phyloP scores from a whole-genome alignment of 2,329 filamentous ascomycete genomes.

The Metarhizium robertsii region DNA sequence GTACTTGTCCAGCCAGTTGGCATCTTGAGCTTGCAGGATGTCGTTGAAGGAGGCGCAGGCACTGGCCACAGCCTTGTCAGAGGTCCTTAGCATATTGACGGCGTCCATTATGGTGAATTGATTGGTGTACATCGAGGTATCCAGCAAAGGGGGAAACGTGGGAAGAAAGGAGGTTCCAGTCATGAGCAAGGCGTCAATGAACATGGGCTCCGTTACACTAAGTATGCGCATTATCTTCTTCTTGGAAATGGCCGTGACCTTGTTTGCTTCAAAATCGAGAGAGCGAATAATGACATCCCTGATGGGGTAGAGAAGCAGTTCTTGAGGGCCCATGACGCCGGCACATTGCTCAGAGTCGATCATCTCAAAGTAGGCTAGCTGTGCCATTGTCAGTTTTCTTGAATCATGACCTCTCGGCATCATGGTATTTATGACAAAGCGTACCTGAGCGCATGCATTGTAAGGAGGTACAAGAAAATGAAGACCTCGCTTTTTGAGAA shows the following conservation, averaged over 20 bases:
- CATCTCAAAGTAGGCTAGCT: constrained; percentile 69
- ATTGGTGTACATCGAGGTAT: constrained; percentile 44
- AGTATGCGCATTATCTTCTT: constrained; percentile 61
- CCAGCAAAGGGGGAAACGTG: constrained; percentile 68
- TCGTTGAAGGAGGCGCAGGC: constrained; percentile 75
- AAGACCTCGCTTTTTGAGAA: constrained; percentile 59
- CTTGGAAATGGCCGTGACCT: constrained; percentile 55
- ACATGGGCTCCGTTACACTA: constrained; percentile 57
- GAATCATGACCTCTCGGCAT: neutral
- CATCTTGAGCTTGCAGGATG: constrained; percentile 59
- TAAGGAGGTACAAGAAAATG: constrained; percentile 80
- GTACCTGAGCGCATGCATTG: constrained; percentile 77
- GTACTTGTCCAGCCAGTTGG: constrained; percentile 77
- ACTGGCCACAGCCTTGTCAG: constrained; percentile 59
- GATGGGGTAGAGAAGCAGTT: constrained; percentile 78
- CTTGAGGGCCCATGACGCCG: constrained; percentile 74
- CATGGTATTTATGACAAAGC: constrained; percentile 8
- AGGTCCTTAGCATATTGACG: constrained; percentile 62
- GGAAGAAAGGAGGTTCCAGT: constrained; percentile 73
- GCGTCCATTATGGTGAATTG: constrained; percentile 62
- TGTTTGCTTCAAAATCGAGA: constrained; percentile 60
- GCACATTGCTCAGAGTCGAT: constrained; percentile 58
- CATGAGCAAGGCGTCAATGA: constrained; percentile 77
- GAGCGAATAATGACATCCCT: constrained; percentile 60
- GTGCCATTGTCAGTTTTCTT: neutral